A percentile compares a stretch with the other conserved stretches of the same genome.
Conservation (phyloP, 2,329 filamentous ascomycete genomes). For the Apiospora koreana region DNA sequence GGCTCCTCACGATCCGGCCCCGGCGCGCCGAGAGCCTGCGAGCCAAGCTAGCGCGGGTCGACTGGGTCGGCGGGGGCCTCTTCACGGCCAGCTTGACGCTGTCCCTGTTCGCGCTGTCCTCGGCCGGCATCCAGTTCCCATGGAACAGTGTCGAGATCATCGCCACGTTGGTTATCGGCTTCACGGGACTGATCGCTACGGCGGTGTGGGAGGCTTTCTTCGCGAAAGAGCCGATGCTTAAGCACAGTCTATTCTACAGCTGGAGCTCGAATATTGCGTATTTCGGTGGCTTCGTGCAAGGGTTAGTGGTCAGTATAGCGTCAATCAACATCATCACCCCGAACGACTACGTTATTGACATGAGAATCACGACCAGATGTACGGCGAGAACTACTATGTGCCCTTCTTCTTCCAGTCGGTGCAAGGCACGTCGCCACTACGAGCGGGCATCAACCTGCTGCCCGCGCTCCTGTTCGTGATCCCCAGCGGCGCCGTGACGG, state of each 20-base stretch:
- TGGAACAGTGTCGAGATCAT: constrained; percentile 15
- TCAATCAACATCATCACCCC: not conserved
- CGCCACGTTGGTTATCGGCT: constrained; percentile 15
- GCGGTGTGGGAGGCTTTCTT: constrained; percentile 14
- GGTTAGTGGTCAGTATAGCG: constrained; percentile 15
- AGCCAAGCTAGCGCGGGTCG: constrained; percentile 14
- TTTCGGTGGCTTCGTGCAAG: constrained; percentile 17
- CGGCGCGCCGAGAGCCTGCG: constrained; percentile 22
- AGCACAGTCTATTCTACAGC: constrained; percentile 13
- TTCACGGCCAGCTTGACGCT: constrained; percentile 19
- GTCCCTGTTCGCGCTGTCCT: constrained; percentile 18
- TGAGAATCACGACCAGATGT: constrained; percentile 12
- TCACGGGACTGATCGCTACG: constrained; percentile 14
- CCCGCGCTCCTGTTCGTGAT: constrained; percentile 16
- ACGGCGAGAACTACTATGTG: constrained; percentile 17
- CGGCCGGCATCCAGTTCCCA: constrained; percentile 18
- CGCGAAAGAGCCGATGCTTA: constrained; percentile 15
- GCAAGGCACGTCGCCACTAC: constrained; percentile 9
- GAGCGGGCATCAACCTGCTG: constrained; percentile 14
- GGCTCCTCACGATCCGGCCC: constrained; percentile 38
- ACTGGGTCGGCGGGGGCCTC: constrained; percentile 16
- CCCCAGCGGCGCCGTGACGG: constrained; percentile 17
- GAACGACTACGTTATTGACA: not conserved
- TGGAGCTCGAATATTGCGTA: constrained; percentile 16
- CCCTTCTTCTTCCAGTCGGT: constrained; percentile 15